phyloP scores from a whole-genome alignment of 495 filamentous ascomycete species.

The Tricharina praecox region DNA sequence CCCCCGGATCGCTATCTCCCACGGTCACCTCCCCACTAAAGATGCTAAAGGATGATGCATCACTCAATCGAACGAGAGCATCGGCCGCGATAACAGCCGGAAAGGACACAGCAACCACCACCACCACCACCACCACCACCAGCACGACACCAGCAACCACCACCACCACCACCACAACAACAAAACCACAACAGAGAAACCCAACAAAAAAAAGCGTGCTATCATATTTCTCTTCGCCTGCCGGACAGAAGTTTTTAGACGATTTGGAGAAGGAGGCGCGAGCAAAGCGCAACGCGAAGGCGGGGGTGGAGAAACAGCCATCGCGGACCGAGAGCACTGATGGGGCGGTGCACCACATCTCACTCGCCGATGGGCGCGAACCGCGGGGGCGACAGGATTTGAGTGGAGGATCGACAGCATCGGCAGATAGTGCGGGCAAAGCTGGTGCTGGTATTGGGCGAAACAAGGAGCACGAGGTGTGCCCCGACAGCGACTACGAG shows the following conservation, averaged over 20 bases:
- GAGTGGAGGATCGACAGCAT: not conserved
- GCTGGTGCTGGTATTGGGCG: not conserved
- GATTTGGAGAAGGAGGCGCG: not conserved
- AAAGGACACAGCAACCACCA: not conserved
- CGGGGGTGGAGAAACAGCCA: not conserved
- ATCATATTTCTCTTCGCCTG: not conserved
- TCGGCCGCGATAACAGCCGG: not conserved
- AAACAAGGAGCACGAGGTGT: too few species aligned
- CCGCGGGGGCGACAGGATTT: not conserved
- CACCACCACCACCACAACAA: too few species aligned
- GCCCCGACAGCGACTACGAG: too few species aligned
- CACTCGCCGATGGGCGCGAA: slow-evolving; percentile 1
- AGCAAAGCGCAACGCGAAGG: not conserved
- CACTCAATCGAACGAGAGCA: slow-evolving; percentile 1
- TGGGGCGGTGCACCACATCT: slow-evolving; percentile 1
- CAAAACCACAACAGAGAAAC: not conserved
- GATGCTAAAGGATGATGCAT: slow-evolving; percentile 5
- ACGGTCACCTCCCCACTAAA: not conserved
- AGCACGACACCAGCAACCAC: too few species aligned
- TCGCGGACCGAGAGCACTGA: not conserved
- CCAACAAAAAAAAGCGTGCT: not conserved
- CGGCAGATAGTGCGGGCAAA: not conserved
- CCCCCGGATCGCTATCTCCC: too few species aligned
- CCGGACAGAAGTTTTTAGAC: slow-evolving; percentile 2
- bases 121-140: not conserved